Evolutionary conservation across 306 rosid species (phyloP), one percentile per base, ranked within the genome.

Genomic region (Prunus fruticosa): DNA sequence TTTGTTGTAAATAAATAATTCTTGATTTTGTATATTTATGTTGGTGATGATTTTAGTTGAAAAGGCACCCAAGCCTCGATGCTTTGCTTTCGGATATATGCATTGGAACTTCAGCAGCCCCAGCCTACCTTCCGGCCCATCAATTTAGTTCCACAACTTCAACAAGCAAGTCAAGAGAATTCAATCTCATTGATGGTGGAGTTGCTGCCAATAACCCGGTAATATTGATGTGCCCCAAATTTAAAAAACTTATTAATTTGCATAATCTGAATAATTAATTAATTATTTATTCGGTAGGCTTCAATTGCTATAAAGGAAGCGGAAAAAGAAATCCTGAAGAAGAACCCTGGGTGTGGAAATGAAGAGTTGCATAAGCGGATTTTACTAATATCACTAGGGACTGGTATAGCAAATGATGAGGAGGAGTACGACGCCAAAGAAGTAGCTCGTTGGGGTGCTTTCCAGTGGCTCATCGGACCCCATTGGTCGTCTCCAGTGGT

Each of bases 261-360:
- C 41, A 0, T 34, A 34, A 34, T n/a, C 43, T 7, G 43, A 38
- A 38, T 38, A 38, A 38, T 38, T 38, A 0, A 38, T 38, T 6
- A 6, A 38, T 38, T 34, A 34, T 34, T 34, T 34, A 4, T 34
- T 34, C 8, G 8, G 43, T 38, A 38, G 43, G 43, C 43, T 38
- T 38, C 43, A 38, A 38, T 38, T 38, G 43, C 43, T 38, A 38
- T 38, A 38, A 38, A 7, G 43, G 43, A 38, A 38, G 43, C 43
- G 43, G 43, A 38, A 38, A 7, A 38, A 38, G 43, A 38, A 38
- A 38, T 38, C 43, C 43, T 38, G 9, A 38, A 7, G 43, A 38
- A 7, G 43, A 7, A 38, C 9, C 43, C 43, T 38, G 9, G 43
- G 30, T 75, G 63, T 61, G 64, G 85, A 62, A 77, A 49, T 7